Conservation (phyloP, 2,329 filamentous ascomycete species). For the Fonsecaea multimorphosa region DNA sequence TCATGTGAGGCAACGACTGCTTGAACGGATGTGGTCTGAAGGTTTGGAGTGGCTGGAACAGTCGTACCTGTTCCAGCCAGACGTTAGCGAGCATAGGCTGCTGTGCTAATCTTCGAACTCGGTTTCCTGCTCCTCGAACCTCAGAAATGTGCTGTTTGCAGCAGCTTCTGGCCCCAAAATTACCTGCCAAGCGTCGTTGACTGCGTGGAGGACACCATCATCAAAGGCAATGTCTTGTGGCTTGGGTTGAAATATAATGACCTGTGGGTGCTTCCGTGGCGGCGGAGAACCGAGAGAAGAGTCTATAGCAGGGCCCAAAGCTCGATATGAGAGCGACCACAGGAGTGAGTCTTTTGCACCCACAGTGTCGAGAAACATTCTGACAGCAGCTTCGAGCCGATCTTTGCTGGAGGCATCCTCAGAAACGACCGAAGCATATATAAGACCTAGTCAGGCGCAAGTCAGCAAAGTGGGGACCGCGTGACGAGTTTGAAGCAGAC, state of each 20-base stretch:
- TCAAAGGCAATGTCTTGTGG: conserved; percentile 74
- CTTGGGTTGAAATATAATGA: conserved; percentile 64
- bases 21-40: background rate
- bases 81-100: background rate
- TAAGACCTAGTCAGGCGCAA: conserved; percentile 56
- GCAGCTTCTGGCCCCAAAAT: conserved; percentile 61
- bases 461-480: conserved; percentile 27
- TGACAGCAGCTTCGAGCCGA: conserved; percentile 31
- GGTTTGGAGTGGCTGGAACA: background rate
- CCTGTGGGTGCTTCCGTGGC: conserved; percentile 39
- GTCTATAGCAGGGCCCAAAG: conserved; percentile 49
- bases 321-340: conserved; percentile 46
- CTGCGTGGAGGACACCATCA: conserved; percentile 70
- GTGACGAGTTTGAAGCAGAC: conserved; percentile 8
- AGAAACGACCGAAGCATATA: conserved; percentile 59
- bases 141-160: conserved; percentile 63
- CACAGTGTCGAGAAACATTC: conserved; percentile 24
- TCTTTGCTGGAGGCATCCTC: conserved; percentile 18
- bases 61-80: background rate
- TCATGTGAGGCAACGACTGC: background rate
- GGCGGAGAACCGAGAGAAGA: conserved; percentile 29
- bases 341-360: conserved; percentile 22
- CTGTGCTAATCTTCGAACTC: conserved; percentile 23
- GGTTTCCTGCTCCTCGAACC: conserved; percentile 31
- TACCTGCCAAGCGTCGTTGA: conserved; percentile 72